Conservation (phyloP, 768 basidiomycete genomes). For the Gautieria morchelliformis region DNA sequence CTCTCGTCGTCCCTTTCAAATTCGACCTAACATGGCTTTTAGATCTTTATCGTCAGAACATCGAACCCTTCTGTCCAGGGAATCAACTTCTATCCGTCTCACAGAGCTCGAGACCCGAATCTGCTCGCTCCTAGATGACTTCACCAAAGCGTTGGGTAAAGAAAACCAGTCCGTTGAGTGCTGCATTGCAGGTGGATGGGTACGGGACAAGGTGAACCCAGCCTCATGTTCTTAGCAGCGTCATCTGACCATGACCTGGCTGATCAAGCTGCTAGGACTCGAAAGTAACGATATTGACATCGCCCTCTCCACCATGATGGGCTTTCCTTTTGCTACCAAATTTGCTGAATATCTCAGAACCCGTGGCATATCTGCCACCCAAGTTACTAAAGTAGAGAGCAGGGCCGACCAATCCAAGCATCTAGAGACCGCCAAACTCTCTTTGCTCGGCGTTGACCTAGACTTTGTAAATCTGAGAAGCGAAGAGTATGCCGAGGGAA, state of each 20-base stretch:
- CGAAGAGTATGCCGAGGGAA: slow-evolving; percentile 81
- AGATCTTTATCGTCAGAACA: not conserved
- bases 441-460: slow-evolving; percentile 69
- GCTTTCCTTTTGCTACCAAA: slow-evolving; percentile 74
- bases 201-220: slow-evolving; percentile 84
- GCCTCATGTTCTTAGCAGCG: not conserved
- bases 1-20: not conserved
- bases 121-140: slow-evolving; percentile 74
- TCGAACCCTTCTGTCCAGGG: not conserved
- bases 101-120: slow-evolving; percentile 60
- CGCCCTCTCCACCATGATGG: slow-evolving; percentile 83
- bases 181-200: slow-evolving; percentile 97
- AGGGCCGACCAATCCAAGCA: slow-evolving; percentile 99
- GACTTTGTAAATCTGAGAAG: slow-evolving; percentile 92
- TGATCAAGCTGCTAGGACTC: slow-evolving; percentile 59
- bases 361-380: slow-evolving; percentile 43
- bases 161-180: slow-evolving; percentile 54
- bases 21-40: not conserved
- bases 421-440: slow-evolving; percentile 86
- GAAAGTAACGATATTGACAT: slow-evolving; percentile 91
- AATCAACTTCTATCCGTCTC: slow-evolving; percentile 33
- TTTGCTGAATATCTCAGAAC: slow-evolving; percentile 55
- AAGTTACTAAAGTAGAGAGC: slow-evolving; percentile 74
- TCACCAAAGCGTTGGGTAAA: slow-evolving; percentile 44
- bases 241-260: slow-evolving; percentile 10